Conservation (phyloP, 257 asterid genomes). For the Capsicum baccatum region DNA sequence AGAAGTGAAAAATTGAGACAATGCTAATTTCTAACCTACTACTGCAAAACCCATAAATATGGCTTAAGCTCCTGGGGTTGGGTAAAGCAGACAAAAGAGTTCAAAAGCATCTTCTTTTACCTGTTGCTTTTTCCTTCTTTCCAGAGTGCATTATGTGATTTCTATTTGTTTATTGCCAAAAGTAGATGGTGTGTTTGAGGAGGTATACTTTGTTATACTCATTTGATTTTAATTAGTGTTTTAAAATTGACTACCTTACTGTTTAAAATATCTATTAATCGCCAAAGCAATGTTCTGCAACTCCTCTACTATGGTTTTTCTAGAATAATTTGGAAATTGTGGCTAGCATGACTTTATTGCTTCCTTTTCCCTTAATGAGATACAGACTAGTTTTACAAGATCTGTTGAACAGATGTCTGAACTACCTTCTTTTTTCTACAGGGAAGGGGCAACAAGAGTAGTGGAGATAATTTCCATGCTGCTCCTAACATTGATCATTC, state of each 20-base stretch:
- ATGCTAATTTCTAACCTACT: neutral
- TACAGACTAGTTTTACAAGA: neutral
- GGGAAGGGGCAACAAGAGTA: constrained; percentile 97
- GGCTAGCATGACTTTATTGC: neutral
- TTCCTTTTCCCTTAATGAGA: constrained; percentile 7
- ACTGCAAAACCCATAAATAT: neutral
- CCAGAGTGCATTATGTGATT: neutral
- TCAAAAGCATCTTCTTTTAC: constrained; percentile 3
- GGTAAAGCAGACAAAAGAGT: neutral
- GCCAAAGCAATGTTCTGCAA: neutral
- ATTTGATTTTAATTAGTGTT: neutral
- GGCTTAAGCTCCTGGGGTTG: neutral
- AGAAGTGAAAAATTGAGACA: constrained; percentile 6
- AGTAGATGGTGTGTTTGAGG: neutral
- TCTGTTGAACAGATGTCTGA: constrained; percentile 3
- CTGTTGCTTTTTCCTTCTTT: constrained; percentile 7
- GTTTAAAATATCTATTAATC: neutral
- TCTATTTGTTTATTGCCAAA: neutral
- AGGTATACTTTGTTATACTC: neutral
- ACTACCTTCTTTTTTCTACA: constrained; percentile 34
- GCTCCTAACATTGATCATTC: constrained; percentile 99
- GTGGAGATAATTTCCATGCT: constrained; percentile 97
- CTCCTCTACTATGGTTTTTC: neutral
- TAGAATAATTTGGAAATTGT: neutral
- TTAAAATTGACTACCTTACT: constrained; percentile 10